These are phyloP conservation scores for Corchorus olitorius DNA, from an alignment of 345 rosid genomes.

Conservation along the genomic window DNA sequence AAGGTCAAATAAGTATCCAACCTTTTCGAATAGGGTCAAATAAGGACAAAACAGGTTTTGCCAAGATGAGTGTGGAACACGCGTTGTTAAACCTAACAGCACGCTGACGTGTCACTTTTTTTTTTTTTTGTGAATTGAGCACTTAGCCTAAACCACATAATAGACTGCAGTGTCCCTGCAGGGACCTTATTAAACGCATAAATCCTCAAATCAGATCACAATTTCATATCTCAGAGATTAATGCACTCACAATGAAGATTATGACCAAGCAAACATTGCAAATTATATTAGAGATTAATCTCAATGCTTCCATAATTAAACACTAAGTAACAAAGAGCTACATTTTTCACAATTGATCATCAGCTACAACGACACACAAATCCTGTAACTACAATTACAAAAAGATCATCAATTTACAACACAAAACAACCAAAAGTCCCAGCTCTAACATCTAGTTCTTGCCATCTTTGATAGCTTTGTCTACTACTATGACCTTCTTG, in stretches of 20 bases:
- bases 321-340: conserved; percentile 34
- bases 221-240: background rate
- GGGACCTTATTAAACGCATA: background rate
- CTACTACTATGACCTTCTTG: conserved; percentile 58
- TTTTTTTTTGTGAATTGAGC: background rate
- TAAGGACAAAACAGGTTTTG: too few relatives aligned
- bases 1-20: too few relatives aligned
- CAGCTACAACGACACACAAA: conserved; percentile 47
- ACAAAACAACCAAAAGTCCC: conserved; percentile 29
- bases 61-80: too few relatives aligned
- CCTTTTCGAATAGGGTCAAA: too few relatives aligned
- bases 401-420: conserved; percentile 61
- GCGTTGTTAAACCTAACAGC: too few relatives aligned
- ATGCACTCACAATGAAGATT: conserved; percentile 10
- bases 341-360: conserved; percentile 48
- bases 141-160: background rate
- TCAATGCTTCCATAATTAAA: conserved; percentile 26
- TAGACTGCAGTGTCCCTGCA: background rate
- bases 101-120: too few relatives aligned
- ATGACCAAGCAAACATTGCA: background rate
- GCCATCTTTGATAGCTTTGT: conserved; percentile 50
- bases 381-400: conserved; percentile 38
- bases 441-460: conserved; percentile 40
- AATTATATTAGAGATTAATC: conserved; percentile 19
- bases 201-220: background rate